Percentiles rank a stretch among this genome's conserved stretches.
phyloP scores from a whole-genome alignment of 2,329 filamentous ascomycete species.

The Kalaharituber pfeilii region DNA sequence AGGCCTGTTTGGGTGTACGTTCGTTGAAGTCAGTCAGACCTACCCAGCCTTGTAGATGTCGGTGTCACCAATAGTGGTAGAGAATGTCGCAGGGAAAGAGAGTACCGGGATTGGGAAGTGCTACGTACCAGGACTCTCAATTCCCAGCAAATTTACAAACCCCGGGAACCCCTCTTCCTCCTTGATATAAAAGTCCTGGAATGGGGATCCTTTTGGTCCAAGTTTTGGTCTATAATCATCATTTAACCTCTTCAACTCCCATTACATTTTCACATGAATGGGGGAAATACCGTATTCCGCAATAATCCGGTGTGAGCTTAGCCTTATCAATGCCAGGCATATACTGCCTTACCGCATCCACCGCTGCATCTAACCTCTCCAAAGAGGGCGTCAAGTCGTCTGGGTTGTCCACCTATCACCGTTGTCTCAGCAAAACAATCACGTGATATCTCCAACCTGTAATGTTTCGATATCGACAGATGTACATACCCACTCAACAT shows the following conservation, averaged over 20 bases:
- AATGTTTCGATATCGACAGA: slow-evolving; percentile 47
- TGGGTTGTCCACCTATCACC: no score
- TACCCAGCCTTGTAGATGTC: no score
- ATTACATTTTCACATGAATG: no score
- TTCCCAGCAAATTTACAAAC: slow-evolving; percentile 80
- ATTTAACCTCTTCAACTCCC: no score
- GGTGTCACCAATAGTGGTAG: no score
- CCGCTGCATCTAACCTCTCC: slow-evolving; percentile 42
- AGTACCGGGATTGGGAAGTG: no score
- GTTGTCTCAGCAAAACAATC: no score
- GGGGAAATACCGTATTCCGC: slow-evolving; percentile 56
- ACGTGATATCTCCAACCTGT: no score
- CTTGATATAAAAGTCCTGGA: slow-evolving; percentile 62
- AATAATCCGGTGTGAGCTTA: slow-evolving; percentile 64
- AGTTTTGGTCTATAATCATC: neutral
- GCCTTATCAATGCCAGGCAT: slow-evolving; percentile 53
- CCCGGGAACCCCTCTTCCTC: slow-evolving; percentile 56
- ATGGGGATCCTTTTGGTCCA: slow-evolving; percentile 38
- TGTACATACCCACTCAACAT: slow-evolving; percentile 76
- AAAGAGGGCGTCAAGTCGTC: no score
- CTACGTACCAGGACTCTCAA: slow-evolving; percentile 17
- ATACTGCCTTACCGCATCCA: slow-evolving; percentile 57
- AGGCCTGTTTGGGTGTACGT: no score
- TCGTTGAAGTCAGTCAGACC: no score
- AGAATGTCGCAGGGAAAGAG: no score